These are phyloP conservation scores for Chaetothyriales sp. DNA, from an alignment of 2,329 filamentous ascomycete species.

Conservation along the genomic window DNA sequence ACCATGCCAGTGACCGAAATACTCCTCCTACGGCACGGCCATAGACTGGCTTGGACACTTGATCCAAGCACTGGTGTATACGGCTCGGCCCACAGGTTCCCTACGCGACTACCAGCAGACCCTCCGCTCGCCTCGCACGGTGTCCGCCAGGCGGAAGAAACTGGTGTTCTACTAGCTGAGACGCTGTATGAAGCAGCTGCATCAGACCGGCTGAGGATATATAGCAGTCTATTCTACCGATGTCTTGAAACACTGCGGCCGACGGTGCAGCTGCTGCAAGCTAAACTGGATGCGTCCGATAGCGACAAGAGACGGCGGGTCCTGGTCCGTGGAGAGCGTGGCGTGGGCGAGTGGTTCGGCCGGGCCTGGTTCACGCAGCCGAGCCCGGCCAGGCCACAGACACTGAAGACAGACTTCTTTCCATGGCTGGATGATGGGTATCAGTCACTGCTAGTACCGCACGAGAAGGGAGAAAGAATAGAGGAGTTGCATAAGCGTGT, in stretches of 20 bases:
- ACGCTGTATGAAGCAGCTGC: slow-evolving; percentile 51
- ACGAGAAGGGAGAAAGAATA: slow-evolving; percentile 62
- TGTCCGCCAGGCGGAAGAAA: slow-evolving; percentile 64
- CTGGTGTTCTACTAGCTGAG: slow-evolving; percentile 48
- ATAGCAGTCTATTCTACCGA: slow-evolving; percentile 73
- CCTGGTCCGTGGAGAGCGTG: slow-evolving; percentile 23
- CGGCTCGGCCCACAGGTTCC: slow-evolving; percentile 54
- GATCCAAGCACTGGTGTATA: slow-evolving; percentile 69
- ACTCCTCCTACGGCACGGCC: slow-evolving; percentile 27
- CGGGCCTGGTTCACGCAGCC: slow-evolving; percentile 75
- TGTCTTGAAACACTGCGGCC: slow-evolving; percentile 73
- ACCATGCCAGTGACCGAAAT: slow-evolving; percentile 18
- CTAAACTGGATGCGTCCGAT: slow-evolving; percentile 4
- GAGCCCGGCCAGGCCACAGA: slow-evolving; percentile 48
- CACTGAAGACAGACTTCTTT: slow-evolving; percentile 55
- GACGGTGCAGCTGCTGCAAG: slow-evolving; percentile 29
- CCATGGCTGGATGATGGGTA: slow-evolving; percentile 29
- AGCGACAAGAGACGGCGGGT: slow-evolving; percentile 21
- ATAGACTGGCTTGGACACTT: slow-evolving; percentile 79
- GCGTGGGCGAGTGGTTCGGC: slow-evolving; percentile 75
- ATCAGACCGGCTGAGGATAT: slow-evolving; percentile 39
- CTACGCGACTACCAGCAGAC: slow-evolving; percentile 77
- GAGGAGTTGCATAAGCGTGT: slow-evolving; percentile 65
- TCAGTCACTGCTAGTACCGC: slow-evolving; percentile 55
- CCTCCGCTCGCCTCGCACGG: slow-evolving; percentile 78